Conservation (phyloP, 108 stramenopile genomes). For the Pinguiococcus pyrenoidosus region DNA sequence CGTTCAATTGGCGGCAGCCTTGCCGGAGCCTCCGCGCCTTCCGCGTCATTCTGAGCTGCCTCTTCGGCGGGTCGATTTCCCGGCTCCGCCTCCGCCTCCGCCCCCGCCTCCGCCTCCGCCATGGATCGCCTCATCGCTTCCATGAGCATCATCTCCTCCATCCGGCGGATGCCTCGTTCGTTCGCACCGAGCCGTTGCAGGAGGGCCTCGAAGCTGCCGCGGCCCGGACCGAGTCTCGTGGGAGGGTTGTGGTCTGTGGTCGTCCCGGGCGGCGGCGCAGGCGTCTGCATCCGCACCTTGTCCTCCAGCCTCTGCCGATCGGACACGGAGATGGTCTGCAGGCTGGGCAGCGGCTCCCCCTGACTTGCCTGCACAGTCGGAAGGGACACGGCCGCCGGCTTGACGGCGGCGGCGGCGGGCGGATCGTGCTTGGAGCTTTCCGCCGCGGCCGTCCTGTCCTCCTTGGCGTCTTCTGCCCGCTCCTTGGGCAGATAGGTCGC, state of each 20-base stretch:
- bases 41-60: no score
- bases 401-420: no score
- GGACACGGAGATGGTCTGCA: not conserved
- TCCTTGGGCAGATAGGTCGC: not conserved
- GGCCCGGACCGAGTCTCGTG: not conserved
- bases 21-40: no score
- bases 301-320: constrained; percentile 6
- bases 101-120: constrained; percentile 5
- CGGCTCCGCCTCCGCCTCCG: not conserved
- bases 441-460: no score
- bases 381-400: no score
- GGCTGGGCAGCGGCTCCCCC: not conserved
- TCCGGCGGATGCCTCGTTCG: constrained; percentile 8
- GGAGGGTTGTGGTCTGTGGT: not conserved
- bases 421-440: no score
- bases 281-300: constrained; percentile 2
- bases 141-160: constrained; percentile 12
- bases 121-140: constrained; percentile 6
- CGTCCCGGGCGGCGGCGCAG: not conserved
- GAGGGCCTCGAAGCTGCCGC: no score
- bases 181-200: not conserved
- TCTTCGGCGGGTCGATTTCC: no score
- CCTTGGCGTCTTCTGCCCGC: constrained; percentile 3
- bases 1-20: no score
- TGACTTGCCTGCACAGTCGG: constrained; percentile 9